phyloP scores from a whole-genome alignment of 768 basidiomycete species.

The Rhizopogon sp. region DNA sequence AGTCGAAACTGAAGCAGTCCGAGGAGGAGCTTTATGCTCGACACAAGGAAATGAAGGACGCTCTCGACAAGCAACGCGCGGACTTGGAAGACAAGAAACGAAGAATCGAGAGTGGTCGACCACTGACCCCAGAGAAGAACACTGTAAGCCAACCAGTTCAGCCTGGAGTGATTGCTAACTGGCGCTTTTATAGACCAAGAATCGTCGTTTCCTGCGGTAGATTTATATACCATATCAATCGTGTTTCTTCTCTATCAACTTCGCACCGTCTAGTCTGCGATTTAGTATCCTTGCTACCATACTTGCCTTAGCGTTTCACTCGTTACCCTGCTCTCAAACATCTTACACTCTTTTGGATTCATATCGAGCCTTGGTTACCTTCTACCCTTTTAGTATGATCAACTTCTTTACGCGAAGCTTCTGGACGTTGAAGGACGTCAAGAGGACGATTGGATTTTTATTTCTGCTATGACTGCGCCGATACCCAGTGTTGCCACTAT shows the following conservation, averaged over 20 bases:
- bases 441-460: constrained; percentile 22
- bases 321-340: constrained; percentile 35
- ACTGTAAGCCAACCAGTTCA: constrained; percentile 47
- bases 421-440: constrained; percentile 15
- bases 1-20: constrained; percentile 96
- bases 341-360: constrained; percentile 55
- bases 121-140: constrained; percentile 91
- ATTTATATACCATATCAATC: constrained; percentile 10
- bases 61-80: constrained; percentile 90
- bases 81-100: constrained; percentile 99
- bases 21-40: constrained; percentile 99
- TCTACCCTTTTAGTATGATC: constrained; percentile 44
- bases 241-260: constrained; percentile 20
- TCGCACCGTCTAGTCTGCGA: constrained; percentile 33
- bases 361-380: constrained; percentile 46
- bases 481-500: constrained; percentile 31
- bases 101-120: constrained; percentile 89
- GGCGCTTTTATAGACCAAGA: constrained; percentile 24
- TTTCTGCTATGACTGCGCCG: constrained; percentile 10
- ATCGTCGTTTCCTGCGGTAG: constrained; percentile 33
- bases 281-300: constrained; percentile 37
- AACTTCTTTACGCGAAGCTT: constrained; percentile 32
- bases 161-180: constrained; percentile 7
- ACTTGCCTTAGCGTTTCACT: constrained; percentile 32
- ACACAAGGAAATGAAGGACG: constrained; percentile 99